Evolutionary conservation across 2,329 filamentous ascomycete species (phyloP).

Genomic region (Colletotrichum sp.): DNA sequence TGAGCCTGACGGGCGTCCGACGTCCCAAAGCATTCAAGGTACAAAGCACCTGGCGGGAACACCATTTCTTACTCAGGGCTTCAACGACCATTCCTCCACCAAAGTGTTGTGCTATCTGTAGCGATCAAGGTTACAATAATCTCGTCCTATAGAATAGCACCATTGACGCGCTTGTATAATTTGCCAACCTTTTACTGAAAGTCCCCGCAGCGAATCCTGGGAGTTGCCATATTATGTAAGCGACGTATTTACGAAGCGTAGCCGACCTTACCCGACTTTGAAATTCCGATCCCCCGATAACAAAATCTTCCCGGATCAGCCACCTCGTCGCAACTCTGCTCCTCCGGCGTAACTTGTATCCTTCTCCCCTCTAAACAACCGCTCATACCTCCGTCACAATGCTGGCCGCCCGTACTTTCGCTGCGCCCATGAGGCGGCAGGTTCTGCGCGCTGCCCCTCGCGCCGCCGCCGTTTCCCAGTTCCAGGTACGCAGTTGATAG

Average conservation of each 20-base stretch:
- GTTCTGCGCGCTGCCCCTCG: slow-evolving; percentile 74
- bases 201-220: not conserved
- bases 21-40: too few relatives aligned
- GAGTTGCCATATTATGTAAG: not conserved
- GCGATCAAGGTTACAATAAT: not conserved
- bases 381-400: slow-evolving; percentile 59
- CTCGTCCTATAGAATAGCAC: not conserved
- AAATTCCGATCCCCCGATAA: slow-evolving; percentile 15
- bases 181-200: not conserved
- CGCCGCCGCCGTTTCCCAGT: slow-evolving; percentile 51
- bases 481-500: slow-evolving; percentile 58
- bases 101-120: not conserved
- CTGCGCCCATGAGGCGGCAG: slow-evolving; percentile 77
- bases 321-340: slow-evolving; percentile 20
- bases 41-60: too few relatives aligned
- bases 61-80: too few relatives aligned
- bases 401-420: slow-evolving; percentile 82
- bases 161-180: not conserved
- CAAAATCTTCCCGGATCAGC: not conserved
- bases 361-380: slow-evolving; percentile 24
- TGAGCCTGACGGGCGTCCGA: too few relatives aligned
- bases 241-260: not conserved
- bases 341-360: slow-evolving; percentile 7
- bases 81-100: not conserved
- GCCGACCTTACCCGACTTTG: not conserved